These are phyloP conservation scores for Podila minutissima DNA, from an alignment of 192 early-diverging fungal species.

Conservation along the genomic window DNA sequence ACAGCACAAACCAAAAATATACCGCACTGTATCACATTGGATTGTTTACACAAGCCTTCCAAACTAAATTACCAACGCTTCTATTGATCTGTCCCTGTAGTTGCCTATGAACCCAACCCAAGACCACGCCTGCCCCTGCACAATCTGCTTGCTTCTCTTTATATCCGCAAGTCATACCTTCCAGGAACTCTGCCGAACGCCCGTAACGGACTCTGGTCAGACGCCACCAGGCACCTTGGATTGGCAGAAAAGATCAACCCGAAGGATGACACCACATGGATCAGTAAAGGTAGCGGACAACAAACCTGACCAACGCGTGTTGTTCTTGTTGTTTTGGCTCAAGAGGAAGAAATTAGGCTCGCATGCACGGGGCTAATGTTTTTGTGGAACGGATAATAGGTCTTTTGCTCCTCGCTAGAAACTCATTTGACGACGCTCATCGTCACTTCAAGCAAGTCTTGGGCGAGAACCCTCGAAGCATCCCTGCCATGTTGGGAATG, in stretches of 20 bases:
- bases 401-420: constrained; percentile 61
- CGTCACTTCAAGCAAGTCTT: constrained; percentile 62
- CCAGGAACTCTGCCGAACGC: constrained; percentile 36
- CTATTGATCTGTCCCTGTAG: not conserved
- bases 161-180: constrained; percentile 74
- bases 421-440: constrained; percentile 64
- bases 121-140: constrained; percentile 74
- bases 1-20: not conserved
- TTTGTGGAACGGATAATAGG: constrained; percentile 40
- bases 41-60: not conserved
- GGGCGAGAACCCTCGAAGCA: constrained; percentile 57
- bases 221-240: constrained; percentile 82
- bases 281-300: constrained; percentile 71
- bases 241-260: constrained; percentile 79
- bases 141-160: constrained; percentile 76
- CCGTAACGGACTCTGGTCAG: constrained; percentile 64
- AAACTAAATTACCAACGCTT: constrained; percentile 19
- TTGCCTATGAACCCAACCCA: constrained; percentile 52
- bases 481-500: constrained; percentile 71
- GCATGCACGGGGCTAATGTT: no score
- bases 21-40: not conserved
- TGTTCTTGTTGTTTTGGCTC: not conserved
- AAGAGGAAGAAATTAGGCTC: no score
- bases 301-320: not conserved
- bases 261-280: constrained; percentile 71